Evolutionary conservation across 306 rosid species (phyloP), one percentile per base, ranked within the genome.

Genomic region (Rosa lucieae): DNA sequence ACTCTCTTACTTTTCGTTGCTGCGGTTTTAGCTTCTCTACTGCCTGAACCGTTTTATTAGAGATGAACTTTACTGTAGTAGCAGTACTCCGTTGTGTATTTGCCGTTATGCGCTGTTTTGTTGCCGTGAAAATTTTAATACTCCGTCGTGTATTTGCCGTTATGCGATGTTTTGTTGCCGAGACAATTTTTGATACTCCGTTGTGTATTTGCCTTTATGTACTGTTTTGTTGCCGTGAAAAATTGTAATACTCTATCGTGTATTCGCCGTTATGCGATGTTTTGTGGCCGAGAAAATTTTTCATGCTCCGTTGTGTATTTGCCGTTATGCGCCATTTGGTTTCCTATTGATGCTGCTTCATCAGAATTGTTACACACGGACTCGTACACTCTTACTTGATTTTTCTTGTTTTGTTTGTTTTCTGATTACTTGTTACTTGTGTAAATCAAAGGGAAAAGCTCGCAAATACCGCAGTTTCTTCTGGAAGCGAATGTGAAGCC

Each of bases 391-490:
- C 39, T 26, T 26, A 13, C 9, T 39, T n/a, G 65, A 26, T 29
- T 67, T 68, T 53, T 71, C 13, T 8, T 49, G 62, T 44, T 66
- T 66, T 59, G 77, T 61, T 48, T 58, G 75, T 78, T 79, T 85
- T 42, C 49, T 49, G 77, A 48, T 68, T 73, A 37, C 42, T 32
- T 65, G 66, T 59, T 59, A 29, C 68, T 29, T 62, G 20, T 62
- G 68, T 26, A 5, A 76, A 77, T 56, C 56, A 56, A 55, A 94
- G 98, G 98, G 76, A 94, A 94, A 90, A 94, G 98, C 81, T 94
- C 97, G 8, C 98, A 91, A 83, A 83, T 94, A 85, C 98, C 98
- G 23, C 98, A 92, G 86, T 94, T 91, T 89, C 95, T 94, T 73
- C 83, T 92, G 76, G 94, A 90, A 37, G 98, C 85, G 85, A 87